Base-by-base conservation (phyloP, 495 filamentous ascomycete species). In the Xylaria curta region DNA sequence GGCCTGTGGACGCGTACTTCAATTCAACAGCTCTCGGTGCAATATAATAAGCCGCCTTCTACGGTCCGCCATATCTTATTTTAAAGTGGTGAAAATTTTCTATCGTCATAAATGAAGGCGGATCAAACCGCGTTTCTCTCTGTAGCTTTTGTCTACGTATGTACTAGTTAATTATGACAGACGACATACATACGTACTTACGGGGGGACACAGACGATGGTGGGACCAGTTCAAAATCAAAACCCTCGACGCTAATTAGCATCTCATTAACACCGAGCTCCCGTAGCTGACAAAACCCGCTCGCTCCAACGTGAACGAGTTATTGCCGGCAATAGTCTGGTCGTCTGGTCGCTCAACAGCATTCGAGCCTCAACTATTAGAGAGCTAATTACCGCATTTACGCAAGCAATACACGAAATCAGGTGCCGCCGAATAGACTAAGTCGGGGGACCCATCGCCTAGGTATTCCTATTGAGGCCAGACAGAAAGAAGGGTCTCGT, bases 281-380 rank as follows among this genome's bases (percentile, higher is more conserved):
- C 38, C 60, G n/a, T 42, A n/a, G 60, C 60, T 63, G 58, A 60
- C 58, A 40, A 38, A 60, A n/a, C 3, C n/a, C 15, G 19, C n/a
- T n/a, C 19, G n/a, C 21, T 21, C 4, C 31, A 15, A 59, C 58
- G 17, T 28, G 4, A 38, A 59, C 19, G 17, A 36, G 54, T n/a
- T 59, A 59, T 36, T 26, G 51, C 51, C 10, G 10, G 51, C 51
- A 53, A 24, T 24, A 26, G n/a, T 53, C 24, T 21, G 49, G 49
- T 8, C 2, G 49, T 53, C 24, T 21, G 49, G 49, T 8, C 9
- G 49, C 24, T 53, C 21, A 24, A 13, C n/a, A 44, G 44, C 21
- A 12, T 62, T 44, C 21, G 12, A 17, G 1, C 10, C n/a, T 42
- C 60, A 28, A 44, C 33, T 60, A n/a, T 60, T n/a, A 12, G 24